Evolutionary conservation across 177 flowering plant species (phyloP), one percentile per base, ranked within the genome.

Genomic region (Vitis hybrid): DNA sequence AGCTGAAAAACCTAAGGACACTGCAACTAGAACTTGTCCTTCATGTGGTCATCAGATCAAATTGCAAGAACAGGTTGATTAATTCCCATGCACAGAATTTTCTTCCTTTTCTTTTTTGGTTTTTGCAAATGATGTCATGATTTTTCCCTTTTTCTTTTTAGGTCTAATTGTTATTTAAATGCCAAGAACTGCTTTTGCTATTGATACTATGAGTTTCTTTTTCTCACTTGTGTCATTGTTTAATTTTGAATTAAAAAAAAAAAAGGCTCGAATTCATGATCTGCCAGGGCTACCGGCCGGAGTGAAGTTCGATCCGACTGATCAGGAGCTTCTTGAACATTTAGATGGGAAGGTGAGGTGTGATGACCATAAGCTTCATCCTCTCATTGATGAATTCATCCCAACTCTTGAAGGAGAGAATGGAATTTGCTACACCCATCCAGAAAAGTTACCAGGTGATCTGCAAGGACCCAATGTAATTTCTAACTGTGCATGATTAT

Each of bases 391-490:
- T 74, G 91, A 86, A 59, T 89, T 89, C 80, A 89, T 89, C 51
- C 86, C 85, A n/a, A 83, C 89, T 0, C 73, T 89, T 68, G 85
- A 87, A 73, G 91, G 91, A 45, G 89, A 87, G 73, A 82, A 83
- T 74, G 93, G 93, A 26, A 89, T 89, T 67, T 89, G 93, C 72
- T 87, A 87, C 71, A 86, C 91, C 20, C 93, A 89, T 50, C 93
- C 93, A 10, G 85, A 89, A 73, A 89, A 87, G 64, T 75, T 89
- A 71, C 93, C 93, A 80, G 93, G 93, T 89, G 55, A 75, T 51
- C 39, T 57, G 11, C 33, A 56, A 58, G 45, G 45, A 33, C 45
- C 45, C 45, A 33, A 33, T 33, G 8, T 4, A 33, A 33, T 33
- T 33, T 33, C 45, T 4, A 33, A 33, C 8, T 33, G 5, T 33